Evolutionary conservation across 2,329 filamentous ascomycete species (phyloP).

Genomic region (Clonostachys byssicola): DNA sequence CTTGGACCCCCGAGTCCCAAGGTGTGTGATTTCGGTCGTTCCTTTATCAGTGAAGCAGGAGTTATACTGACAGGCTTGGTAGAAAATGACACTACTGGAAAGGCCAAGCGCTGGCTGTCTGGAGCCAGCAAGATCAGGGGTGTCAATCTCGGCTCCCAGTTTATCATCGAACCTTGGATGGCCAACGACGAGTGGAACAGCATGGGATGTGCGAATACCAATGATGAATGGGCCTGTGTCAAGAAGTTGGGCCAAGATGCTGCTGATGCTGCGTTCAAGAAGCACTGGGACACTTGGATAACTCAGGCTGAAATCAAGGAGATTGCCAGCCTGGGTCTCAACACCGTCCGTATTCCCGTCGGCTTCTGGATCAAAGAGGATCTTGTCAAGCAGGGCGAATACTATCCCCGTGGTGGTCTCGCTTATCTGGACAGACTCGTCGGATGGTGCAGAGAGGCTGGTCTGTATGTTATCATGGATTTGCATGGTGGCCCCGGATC

Average conservation of each 20-base stretch:
- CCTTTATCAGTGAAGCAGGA: too few species aligned
- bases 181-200: slow-evolving; percentile 2
- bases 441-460: slow-evolving; percentile 40
- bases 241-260: neutral
- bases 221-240: slow-evolving; percentile 2
- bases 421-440: slow-evolving; percentile 40
- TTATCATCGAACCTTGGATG: slow-evolving; percentile 6
- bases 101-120: too few species aligned
- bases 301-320: slow-evolving; percentile 39
- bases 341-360: slow-evolving; percentile 48
- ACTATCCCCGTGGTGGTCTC: slow-evolving; percentile 20
- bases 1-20: too few species aligned
- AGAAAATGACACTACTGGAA: too few species aligned
- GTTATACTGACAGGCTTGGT: too few species aligned
- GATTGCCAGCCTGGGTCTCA: slow-evolving; percentile 43
- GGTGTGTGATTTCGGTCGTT: too few species aligned
- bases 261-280: slow-evolving; percentile 29
- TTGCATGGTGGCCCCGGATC: slow-evolving; percentile 48
- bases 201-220: slow-evolving; percentile 3
- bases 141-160: slow-evolving; percentile 4
- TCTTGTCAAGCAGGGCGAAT: slow-evolving; percentile 28
- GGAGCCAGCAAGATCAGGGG: slow-evolving; percentile 1
- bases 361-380: slow-evolving; percentile 52
- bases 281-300: slow-evolving; percentile 47
- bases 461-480: slow-evolving; percentile 49